Conservation (phyloP, 306 rosid species). For the Casuarina equisetifolia region DNA sequence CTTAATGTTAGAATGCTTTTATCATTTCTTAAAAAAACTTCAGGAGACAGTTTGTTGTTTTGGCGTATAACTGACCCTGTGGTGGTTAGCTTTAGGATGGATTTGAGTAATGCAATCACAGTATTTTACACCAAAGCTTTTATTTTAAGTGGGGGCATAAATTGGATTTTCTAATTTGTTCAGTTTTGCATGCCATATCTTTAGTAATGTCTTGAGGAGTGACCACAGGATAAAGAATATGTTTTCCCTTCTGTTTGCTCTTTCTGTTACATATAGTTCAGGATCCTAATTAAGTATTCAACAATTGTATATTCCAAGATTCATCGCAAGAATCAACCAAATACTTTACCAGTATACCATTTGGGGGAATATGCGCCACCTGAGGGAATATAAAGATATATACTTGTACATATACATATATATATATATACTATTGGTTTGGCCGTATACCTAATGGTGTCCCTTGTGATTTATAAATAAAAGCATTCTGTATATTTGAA, state of each 20-base stretch:
- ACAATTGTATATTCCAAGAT: too few relatives aligned
- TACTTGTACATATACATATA: too few relatives aligned
- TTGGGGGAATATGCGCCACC: too few relatives aligned
- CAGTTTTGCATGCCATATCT: neutral
- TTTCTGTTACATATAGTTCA: neutral
- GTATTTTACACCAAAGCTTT: neutral
- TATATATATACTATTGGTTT: neutral
- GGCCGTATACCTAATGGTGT: neutral
- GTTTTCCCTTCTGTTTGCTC: neutral
- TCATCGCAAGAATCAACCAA: neutral
- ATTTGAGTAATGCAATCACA: neutral
- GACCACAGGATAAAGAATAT: neutral
- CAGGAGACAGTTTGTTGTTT: neutral
- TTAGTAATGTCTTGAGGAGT: neutral
- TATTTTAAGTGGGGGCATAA: neutral
- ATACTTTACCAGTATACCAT: too few relatives aligned
- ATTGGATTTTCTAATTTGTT: neutral
- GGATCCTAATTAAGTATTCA: too few relatives aligned
- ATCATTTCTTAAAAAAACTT: neutral
- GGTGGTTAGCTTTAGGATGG: neutral
- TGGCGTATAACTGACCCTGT: neutral
- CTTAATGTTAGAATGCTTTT: neutral
- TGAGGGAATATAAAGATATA: too few relatives aligned
- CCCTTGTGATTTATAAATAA: neutral
- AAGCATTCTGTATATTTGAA: neutral